Base-by-base conservation (phyloP, 2,329 filamentous ascomycete species). In the Xylaria digitata region DNA sequence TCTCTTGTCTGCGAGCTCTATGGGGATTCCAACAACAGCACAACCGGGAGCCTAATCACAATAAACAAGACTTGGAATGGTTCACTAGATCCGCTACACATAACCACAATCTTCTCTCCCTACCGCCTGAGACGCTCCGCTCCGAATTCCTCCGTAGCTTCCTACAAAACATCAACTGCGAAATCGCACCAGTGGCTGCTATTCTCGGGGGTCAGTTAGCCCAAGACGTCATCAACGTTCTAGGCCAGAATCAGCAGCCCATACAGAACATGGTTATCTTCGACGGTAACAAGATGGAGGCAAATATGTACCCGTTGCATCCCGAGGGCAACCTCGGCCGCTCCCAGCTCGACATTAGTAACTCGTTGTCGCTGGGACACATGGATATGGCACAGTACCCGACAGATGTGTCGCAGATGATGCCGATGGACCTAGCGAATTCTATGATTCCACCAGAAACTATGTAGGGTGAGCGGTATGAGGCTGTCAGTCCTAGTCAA, bases 141-240 rank as follows among this genome's bases (percentile, higher is more conserved):
- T 86, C 90, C 1, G 87, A 93, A 30, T 91, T 96, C 73, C 82
- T 98, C 30, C 88, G 93, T 63, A 90, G 85, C 74, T 99, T 99
- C 80, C 79, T 98, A 46, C 92, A 96, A 79, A 96, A 96, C 72
- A 84, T 97, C 6, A 91, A 90, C 62, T 89, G 89, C 74, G 95
- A 98, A 80, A 83, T 98, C 45, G 90, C 92, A 13, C 94, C 96
- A 7, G 93, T 97, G 8, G 90, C 92, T 0, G 94, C 96, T 1
- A 93, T 97, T 65, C 83, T 99, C 11, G 96, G 96, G 55, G 96
- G 94, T 9, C 89, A 94, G 78, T 85, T 99, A 17, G 93, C 95
- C 0, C 96, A 99, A 80, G 96, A 99, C 77, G 94, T 97, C 58
- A 98, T 99, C 81, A 98, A 98, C 75, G 94, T 97, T 37, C 86